phyloP scores from a whole-genome alignment of 2,329 filamentous ascomycete genomes.

The Canariomyces notabilis region DNA sequence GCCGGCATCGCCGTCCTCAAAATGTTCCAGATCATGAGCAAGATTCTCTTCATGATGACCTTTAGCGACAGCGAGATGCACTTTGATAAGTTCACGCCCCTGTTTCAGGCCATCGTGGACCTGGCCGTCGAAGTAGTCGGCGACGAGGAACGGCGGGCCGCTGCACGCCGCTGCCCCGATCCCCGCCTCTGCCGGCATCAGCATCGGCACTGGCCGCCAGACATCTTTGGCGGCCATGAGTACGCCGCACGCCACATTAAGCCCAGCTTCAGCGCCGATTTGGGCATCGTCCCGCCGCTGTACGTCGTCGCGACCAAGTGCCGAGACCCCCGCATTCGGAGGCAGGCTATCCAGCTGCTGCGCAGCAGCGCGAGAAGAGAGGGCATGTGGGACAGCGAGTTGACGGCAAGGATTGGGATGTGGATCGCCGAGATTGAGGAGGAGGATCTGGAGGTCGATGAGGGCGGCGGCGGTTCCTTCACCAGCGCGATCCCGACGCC shows the following conservation, averaged over 20 bases:
- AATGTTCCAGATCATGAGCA: constrained; percentile 56
- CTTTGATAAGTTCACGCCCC: constrained; percentile 50
- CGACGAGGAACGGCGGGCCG: constrained; percentile 51
- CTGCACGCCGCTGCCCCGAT: constrained; percentile 41
- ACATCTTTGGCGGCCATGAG: constrained; percentile 38
- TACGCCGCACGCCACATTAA: constrained; percentile 49
- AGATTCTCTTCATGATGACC: constrained; percentile 54
- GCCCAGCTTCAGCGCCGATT: constrained; percentile 58
- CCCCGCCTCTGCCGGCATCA: constrained; percentile 41
- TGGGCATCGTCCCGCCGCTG: constrained; percentile 60
- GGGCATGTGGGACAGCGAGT: constrained; percentile 64
- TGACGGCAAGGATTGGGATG: constrained; percentile 49
- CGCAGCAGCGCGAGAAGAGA: constrained; percentile 57
- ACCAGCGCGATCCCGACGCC: constrained; percentile 29
- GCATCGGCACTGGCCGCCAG: constrained; percentile 28
- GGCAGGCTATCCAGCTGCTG: constrained; percentile 58
- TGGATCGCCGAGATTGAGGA: constrained; percentile 55
- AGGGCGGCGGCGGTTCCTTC: constrained; percentile 8
- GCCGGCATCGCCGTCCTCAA: constrained; percentile 57
- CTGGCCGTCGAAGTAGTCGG: constrained; percentile 55
- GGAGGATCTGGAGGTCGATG: constrained; percentile 17
- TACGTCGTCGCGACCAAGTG: constrained; percentile 65
- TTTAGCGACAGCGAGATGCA: constrained; percentile 54
- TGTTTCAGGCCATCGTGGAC: constrained; percentile 52
- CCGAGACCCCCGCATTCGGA: constrained; percentile 50